Evolutionary conservation across 257 asterid genomes (phyloP).

Genomic region (Dorcoceras hygrometricum): DNA sequence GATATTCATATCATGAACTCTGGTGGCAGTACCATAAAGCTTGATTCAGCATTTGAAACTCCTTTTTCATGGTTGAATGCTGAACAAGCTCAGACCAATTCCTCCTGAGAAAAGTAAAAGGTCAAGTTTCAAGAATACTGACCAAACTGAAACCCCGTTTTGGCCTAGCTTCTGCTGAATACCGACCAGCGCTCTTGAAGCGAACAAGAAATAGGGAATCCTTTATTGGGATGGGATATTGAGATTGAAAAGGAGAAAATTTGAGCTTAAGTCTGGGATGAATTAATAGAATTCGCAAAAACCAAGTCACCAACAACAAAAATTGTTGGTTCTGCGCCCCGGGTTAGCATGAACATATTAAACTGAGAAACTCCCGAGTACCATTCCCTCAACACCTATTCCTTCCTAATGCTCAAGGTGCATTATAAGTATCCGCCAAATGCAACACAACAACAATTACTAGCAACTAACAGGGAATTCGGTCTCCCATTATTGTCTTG

Average conservation of each 20-base stretch:
- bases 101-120: neutral
- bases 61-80: neutral
- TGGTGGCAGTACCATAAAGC: neutral
- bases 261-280: neutral
- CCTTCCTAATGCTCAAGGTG: neutral
- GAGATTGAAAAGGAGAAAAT: neutral
- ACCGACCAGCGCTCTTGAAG: neutral
- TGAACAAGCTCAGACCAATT: neutral
- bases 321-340: neutral
- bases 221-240: neutral
- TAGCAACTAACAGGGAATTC: neutral
- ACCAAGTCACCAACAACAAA: neutral
- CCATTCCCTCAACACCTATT: neutral
- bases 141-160: neutral
- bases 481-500: neutral
- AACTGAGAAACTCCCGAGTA: neutral
- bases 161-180: neutral
- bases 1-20: neutral
- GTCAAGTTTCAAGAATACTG: neutral
- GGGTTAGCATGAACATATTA: neutral
- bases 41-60: neutral
- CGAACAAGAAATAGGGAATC: neutral
- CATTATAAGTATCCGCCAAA: neutral
- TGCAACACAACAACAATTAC: neutral
- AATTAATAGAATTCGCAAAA: neutral